Base-by-base conservation (phyloP, 2,329 filamentous ascomycete genomes). In the Calonectria crousiana region DNA sequence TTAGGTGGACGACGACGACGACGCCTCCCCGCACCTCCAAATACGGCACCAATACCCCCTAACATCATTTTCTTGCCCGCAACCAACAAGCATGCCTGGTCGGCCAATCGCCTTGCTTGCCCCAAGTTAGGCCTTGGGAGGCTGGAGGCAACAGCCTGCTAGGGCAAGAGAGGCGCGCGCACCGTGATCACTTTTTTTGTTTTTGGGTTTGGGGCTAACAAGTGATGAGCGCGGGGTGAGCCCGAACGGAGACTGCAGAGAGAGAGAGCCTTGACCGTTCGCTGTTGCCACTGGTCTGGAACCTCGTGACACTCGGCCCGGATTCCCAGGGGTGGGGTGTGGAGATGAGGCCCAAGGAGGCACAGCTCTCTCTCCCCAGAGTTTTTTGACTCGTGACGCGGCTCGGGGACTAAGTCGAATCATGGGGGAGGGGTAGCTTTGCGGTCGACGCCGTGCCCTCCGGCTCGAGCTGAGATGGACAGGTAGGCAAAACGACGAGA, bases 321-420 rank as follows among this genome's bases (percentile, higher is more conserved):
- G 51, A 32, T 18, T 60, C 10, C 20, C 26, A 18, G 28, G 28
- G 13, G 23, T 53, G 51, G 60, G 60, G 38, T 38, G 60, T 65
- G 38, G 60, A 23, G 26, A 34, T 65, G 60, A 32, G 60, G 38
- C 41, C 38, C 60, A 65, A 65, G 60, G 56, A 60, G 56, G 56
- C 56, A 60, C 56, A 60, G 56, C 56, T 60, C 56, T 60, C 56
- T 60, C 56, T 60, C 56, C 56, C 56, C 56, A 47, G 60, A 47
- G 34, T 60, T 53, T 53, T 38, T 34, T 65, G 60, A 65, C 60
- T 65, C 60, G 60, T 32, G 38, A 44, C 60, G 41, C 16, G 26
- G 36, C 30, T 64, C 20, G 58, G 58, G 58, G 23, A 32, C 60
- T 26, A 10, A 65, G 38, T 65, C 41, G 60, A 53, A 47, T 44